Conservation (phyloP, 306 rosid genomes). For the Canavalia ensiformis region DNA sequence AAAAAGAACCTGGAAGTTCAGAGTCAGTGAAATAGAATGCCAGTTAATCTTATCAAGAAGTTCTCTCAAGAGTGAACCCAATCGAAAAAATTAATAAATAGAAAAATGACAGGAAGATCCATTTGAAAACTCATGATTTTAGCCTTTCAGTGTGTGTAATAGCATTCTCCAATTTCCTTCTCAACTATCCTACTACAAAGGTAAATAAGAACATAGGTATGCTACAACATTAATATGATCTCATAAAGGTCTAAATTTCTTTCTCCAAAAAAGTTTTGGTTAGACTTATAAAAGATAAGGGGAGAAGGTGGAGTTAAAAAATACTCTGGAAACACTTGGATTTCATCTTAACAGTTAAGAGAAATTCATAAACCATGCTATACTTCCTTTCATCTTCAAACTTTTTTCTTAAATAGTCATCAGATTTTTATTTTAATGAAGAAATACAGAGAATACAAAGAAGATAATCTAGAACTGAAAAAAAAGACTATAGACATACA, state of each 20-base stretch:
- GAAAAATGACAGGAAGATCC: constrained; percentile 40
- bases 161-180: constrained; percentile 28
- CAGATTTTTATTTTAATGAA: not conserved
- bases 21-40: constrained; percentile 38
- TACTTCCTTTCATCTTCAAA: not conserved
- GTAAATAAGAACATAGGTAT: constrained; percentile 28
- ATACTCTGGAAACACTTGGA: not conserved
- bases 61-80: constrained; percentile 32
- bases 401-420: not conserved
- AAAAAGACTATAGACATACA: constrained; percentile 21
- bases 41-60: constrained; percentile 27
- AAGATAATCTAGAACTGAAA: constrained; percentile 1
- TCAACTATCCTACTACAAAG: constrained; percentile 22
- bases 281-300: constrained; percentile 33
- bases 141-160: constrained; percentile 7
- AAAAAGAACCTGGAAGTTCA: constrained; percentile 71
- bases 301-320: not conserved
- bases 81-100: constrained; percentile 3
- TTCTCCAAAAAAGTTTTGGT: constrained; percentile 14
- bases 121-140: constrained; percentile 33
- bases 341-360: constrained; percentile 15
- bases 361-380: constrained; percentile 13
- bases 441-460: constrained; percentile 5
- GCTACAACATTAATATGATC: constrained; percentile 10
- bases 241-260: constrained; percentile 30